Base-by-base conservation (phyloP, 2,329 filamentous ascomycete species). In the Hortaea sp. region DNA sequence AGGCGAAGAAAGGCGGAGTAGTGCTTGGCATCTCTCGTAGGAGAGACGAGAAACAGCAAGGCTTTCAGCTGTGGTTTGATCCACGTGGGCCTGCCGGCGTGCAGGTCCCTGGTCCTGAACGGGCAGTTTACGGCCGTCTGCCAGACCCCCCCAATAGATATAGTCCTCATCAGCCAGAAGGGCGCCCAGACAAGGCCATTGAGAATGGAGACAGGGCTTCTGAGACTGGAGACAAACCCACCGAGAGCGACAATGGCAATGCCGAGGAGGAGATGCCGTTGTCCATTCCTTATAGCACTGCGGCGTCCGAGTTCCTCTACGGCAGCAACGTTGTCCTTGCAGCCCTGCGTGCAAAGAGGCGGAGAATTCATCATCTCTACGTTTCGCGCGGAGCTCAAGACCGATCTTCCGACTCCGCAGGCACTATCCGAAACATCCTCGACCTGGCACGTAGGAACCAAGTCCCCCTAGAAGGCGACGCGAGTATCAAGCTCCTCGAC, bases 221-320 rank as follows among this genome's bases (percentile, higher is more conserved):
- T 7, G 39, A 20, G n/a, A 20, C 20, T 20, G 20, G 20, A 20
- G 20, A 20, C 20, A 20, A 20, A 20, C 20, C n/a, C 41, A 29
- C 6, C 11, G 6, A 31, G 29, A n/a, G 12, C 41, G 32, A n/a
- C 6, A 34, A 48, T 27, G 48, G 43, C 20, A 48, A 50, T 10
- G 46, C 50, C 20, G 54, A 57, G 11, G 39, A 63, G 54, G 48
- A 60, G 7, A 48, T 67, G 1, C 70, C 70, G 0, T 48, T 66
- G 3, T 62, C 68, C 5, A 73, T 85, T 12, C 78, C 80, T 1
- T 82, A 90, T 61, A 88, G 86, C 0, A 94, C 88, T 0, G 84
- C 90, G 0, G 86, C 87, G 5, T 95, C 89, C 0, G 84, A 95
- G 51, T 97, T 95, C 57, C 72, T 98, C 2, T 97, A 94, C 61